Percentiles rank a stretch among this genome's conserved stretches.
Conservation (phyloP, 768 basidiomycete species). For the Trametes sanguinea region DNA sequence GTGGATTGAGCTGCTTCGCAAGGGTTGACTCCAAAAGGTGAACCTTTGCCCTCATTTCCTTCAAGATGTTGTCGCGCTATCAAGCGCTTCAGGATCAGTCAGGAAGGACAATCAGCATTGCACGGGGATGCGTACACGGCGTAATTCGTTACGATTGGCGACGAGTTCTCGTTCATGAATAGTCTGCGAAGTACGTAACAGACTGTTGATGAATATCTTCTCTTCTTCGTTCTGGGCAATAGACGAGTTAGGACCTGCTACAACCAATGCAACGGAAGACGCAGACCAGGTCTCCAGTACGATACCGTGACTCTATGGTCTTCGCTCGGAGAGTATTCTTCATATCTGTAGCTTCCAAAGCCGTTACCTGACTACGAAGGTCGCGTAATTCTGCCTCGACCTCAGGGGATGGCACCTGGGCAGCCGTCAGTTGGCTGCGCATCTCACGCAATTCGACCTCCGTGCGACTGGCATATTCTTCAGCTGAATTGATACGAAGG, state of each 20-base stretch:
- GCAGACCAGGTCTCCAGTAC: constrained; percentile 33
- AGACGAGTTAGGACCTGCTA: not conserved
- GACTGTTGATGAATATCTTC: constrained; percentile 33
- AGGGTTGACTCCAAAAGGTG: constrained; percentile 34
- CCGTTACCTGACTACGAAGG: constrained; percentile 25
- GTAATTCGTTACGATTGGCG: constrained; percentile 38
- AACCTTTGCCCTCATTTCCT: constrained; percentile 33
- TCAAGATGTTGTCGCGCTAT: constrained; percentile 36
- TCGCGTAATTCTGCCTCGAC: constrained; percentile 26
- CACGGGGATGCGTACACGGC: constrained; percentile 29
- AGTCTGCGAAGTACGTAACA: constrained; percentile 34
- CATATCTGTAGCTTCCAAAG: constrained; percentile 26
- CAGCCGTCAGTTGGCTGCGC: constrained; percentile 24
- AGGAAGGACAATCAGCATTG: not conserved
- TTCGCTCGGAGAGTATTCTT: constrained; percentile 26
- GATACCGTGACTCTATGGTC: constrained; percentile 34
- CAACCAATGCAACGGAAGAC: not conserved
- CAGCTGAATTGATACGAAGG: constrained; percentile 16
- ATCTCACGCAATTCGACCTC: constrained; percentile 23
- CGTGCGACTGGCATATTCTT: constrained; percentile 17
- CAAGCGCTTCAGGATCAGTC: not conserved
- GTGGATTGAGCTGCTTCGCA: constrained; percentile 33
- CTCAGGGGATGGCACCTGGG: constrained; percentile 24
- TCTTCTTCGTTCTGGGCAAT: constrained; percentile 34
- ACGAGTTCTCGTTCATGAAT: constrained; percentile 38